Percentiles rank a stretch among this genome's conserved stretches.
Evolutionary conservation across 768 basidiomycete species (phyloP).

Genomic region (Boletellus ananiceps): DNA sequence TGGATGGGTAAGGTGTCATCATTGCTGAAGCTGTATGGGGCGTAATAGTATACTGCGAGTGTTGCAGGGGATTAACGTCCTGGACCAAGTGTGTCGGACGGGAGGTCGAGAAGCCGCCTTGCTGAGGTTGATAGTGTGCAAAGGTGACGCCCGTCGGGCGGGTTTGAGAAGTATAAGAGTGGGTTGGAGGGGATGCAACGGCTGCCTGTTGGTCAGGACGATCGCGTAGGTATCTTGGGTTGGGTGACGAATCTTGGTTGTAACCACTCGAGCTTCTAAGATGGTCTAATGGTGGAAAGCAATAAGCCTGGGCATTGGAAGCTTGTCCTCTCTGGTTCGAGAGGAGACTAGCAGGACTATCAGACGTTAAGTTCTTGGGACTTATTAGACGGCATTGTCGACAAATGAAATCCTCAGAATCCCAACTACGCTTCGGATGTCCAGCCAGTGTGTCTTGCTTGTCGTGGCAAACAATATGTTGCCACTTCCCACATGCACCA

Average conservation of each 20-base stretch:
- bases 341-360: constrained; percentile 2
- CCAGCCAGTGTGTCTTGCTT: constrained; percentile 59
- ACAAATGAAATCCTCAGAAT: constrained; percentile 79
- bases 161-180: constrained; percentile 16
- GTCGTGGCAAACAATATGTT: constrained; percentile 86
- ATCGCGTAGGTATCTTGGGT: constrained; percentile 23
- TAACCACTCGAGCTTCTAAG: constrained; percentile 16
- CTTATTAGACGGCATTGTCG: constrained; percentile 42
- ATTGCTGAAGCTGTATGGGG: constrained; percentile 15
- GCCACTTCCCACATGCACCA: constrained; percentile 80
- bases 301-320: constrained; percentile 11
- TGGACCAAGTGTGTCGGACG: constrained; percentile 27
- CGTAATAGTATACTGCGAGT: constrained; percentile 13
- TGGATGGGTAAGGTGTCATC: constrained; percentile 22
- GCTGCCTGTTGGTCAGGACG: constrained; percentile 17
- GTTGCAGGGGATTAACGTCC: constrained; percentile 17
- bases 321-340: constrained; percentile 11
- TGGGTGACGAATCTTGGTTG: constrained; percentile 12
- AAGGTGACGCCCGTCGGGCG: constrained; percentile 30
- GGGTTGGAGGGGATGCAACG: constrained; percentile 13
- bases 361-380: constrained; percentile 9
- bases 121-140: constrained; percentile 36
- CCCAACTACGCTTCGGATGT: constrained; percentile 73
- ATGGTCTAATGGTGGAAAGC: constrained; percentile 11
- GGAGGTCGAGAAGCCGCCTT: constrained; percentile 34